Evolutionary conservation across 1,139 yeast species (phyloP).

Genomic region (Scheffersomyces stambukii): DNA sequence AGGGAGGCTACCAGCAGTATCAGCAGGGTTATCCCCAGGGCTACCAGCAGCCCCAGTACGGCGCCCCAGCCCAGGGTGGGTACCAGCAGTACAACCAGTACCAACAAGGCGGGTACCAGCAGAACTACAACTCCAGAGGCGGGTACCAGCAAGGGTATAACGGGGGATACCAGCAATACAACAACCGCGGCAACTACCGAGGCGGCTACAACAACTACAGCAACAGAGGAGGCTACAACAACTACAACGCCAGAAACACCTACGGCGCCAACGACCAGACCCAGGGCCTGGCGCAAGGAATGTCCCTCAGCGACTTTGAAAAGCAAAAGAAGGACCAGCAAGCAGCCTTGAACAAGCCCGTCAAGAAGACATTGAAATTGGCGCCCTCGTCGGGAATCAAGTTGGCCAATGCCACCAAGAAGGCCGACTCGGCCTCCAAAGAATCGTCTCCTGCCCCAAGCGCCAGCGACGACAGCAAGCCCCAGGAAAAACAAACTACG

Average conservation of each 20-base stretch:
- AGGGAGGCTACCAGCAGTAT: constrained; percentile 15
- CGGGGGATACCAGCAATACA: constrained; percentile 18
- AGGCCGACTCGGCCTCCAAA: constrained; percentile 17
- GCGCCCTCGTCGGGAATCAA: constrained; percentile 65
- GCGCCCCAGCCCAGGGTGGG: constrained; percentile 4
- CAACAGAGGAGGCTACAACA: constrained; percentile 23
- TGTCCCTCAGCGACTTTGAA: constrained; percentile 86
- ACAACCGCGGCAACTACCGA: constrained; percentile 21
- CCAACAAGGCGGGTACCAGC: constrained; percentile 20
- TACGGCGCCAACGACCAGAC: constrained; percentile 8
- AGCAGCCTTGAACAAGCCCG: constrained; percentile 48
- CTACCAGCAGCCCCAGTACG: constrained; percentile 15
- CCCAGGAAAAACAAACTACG: constrained; percentile 11
- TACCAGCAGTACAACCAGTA: constrained; percentile 16
- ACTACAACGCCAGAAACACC: constrained; percentile 14
- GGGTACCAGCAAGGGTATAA: constrained; percentile 3
- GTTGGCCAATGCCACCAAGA: constrained; percentile 56
- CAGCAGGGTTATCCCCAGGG: constrained; percentile 10
- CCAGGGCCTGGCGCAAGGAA: constrained; percentile 41
- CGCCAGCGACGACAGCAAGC: constrained; percentile 8
- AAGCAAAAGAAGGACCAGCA: constrained; percentile 53
- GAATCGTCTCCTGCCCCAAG: constrained; percentile 17
- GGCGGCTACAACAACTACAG: constrained; percentile 21
- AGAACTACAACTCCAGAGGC: constrained; percentile 19
- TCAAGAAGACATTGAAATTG: constrained; percentile 55